These are phyloP conservation scores for Rosa chinensis DNA, from an alignment of 306 rosid species.

Conservation along the genomic window DNA sequence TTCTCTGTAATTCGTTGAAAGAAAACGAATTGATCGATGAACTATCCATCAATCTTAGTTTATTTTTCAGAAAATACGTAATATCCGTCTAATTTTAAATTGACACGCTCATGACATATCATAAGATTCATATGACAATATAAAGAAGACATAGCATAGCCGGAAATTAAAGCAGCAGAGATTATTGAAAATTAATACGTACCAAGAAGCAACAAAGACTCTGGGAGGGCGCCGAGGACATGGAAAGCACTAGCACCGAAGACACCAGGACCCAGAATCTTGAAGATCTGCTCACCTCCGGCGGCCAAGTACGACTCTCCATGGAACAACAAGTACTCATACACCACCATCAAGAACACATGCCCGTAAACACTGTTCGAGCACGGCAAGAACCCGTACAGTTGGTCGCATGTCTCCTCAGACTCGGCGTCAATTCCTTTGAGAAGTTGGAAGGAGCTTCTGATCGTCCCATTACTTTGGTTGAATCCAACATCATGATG, in stretches of 20 bases:
- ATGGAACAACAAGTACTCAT: constrained; percentile 54
- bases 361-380: constrained; percentile 44
- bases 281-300: constrained; percentile 54
- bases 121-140: not conserved
- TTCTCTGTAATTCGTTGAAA: not conserved
- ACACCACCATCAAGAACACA: constrained; percentile 48
- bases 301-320: constrained; percentile 54
- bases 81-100: not conserved
- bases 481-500: not conserved
- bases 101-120: not conserved
- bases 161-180: not conserved
- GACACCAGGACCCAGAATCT: constrained; percentile 61
- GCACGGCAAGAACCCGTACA: constrained; percentile 66
- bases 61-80: not conserved
- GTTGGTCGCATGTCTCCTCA: constrained; percentile 33
- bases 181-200: not conserved
- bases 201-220: constrained; percentile 59
- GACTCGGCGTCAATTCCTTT: not conserved
- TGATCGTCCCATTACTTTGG: not conserved
- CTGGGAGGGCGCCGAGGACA: constrained; percentile 63
- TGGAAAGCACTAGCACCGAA: constrained; percentile 65
- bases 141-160: not conserved
- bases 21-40: not conserved
- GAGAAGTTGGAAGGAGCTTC: constrained; percentile 8
- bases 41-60: not conserved